Base-by-base conservation (phyloP, 495 filamentous ascomycete genomes). In the Tuber melanosporum region DNA sequence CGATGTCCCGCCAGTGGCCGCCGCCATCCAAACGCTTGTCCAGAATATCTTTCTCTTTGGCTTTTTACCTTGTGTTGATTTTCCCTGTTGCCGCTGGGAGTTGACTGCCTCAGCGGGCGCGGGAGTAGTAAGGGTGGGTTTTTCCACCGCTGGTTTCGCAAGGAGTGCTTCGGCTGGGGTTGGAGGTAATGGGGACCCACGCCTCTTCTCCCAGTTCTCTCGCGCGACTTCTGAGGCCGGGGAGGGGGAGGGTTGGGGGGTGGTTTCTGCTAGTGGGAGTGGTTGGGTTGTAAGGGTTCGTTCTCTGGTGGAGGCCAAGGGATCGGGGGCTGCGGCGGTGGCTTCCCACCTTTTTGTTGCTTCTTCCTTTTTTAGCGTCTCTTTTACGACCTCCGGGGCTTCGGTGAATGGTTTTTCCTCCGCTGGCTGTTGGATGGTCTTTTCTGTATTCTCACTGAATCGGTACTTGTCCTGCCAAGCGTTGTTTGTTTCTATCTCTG, bases 11-110 rank as follows among this genome's bases (percentile, higher is more conserved):
- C 78, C 78, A 0, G 78, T 71, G 19, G 71, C 75, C 3, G 77
- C 78, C 0, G 73, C 78, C 39, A 80, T 73, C 78, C 78, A 80
- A 9, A 80, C 73, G 19, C 77, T 78, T 0, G 69, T 20, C 78
- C 78, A 80, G 49, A 80, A 80, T 22, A 80, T 44, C 49, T 75
- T 73, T 22, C 78, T 74, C 32, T 36, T 47, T 44, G 15, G n/a
- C 19, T 70, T 41, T 46, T 45, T 76, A 45, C 32, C 47, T 22
- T 66, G 42, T 39, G 47, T 26, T 46, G 71, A 41, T 75, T 75
- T 22, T 20, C 7, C 45, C 32, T 46, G n/a, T 46, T 36, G 26
- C 4, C 39, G 39, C 41, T 44, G 41, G 2, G 15, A 9, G 47
- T 20, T 42, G 71, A 1, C 39, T 46, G 73, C 26, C 19, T 20